Base-by-base conservation (phyloP, 345 rosid species). In the Ricinus communis region DNA sequence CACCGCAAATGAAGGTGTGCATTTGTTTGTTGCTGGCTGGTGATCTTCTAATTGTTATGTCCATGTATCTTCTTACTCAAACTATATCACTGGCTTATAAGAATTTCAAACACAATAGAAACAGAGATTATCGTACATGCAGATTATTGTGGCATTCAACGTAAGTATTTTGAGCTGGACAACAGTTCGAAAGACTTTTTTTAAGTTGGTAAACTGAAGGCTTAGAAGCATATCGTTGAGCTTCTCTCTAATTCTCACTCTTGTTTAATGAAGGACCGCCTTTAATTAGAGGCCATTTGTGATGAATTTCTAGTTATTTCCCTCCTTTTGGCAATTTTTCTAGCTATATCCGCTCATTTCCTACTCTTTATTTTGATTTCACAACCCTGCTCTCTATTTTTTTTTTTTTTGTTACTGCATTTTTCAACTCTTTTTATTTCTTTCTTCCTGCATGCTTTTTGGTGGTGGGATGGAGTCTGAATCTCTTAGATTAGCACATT, bases 1-100 rank as follows among this genome's bases (percentile, higher is more conserved):
- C 93, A 60, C 88, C 89, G 22, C 98, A 94, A 87, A 86, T 90
- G 97, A 78, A 93, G 84, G 97, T 93, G 85, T 56, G 68, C 25
- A 72, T 65, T 16, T 46, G 18, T 38, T 53, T 28, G 25, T 12
- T 66, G 62, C 58, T 18, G 3, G 0, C 13, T 27, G 12, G 18
- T 12, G 22, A 31, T 52, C 70, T 15, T 49, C 58, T n/a, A 62
- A 41, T 3, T 10, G 9, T 49, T 22, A 65, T 38, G 7, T 19
- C 0, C 31, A 24, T 25, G 54, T 27, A 36, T 51, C 54, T 50
- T 16, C n/a, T 27, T 8, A 33, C 45, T 51, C 57, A 67, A 21
- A 54, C 28, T 31, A 25, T 14, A 11, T 21, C 4, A 5, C 19
- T 36, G 6, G 21, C 13, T 28, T 58, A 31, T 22, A 31, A 36